Base-by-base conservation (phyloP, 164 flowering plant species). In the Aristolochia californica region DNA sequence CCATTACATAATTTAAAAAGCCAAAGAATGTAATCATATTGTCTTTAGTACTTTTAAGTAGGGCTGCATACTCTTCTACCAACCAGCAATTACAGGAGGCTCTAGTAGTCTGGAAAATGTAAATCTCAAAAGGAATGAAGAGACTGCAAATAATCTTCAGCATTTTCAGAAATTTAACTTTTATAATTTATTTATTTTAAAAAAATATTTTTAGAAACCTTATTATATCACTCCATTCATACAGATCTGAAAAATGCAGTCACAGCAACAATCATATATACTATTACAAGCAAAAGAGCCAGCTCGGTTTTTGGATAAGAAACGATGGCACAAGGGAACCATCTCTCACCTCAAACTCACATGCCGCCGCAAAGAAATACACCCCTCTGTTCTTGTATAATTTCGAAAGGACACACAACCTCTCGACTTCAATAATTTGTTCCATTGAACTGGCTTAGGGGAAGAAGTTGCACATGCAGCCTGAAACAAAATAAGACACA, bases 401-500 rank as follows among this genome's bases (percentile, higher is more conserved):
- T 63, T 9, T 3, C 54, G 70, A 66, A 63, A 52, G 16, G 70
- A 58, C 45, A 74, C 64, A 59, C 16, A 62, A 17, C 68, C 58
- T 66, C 65, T 78, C 52, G 64, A 47, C 22, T 60, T 71, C 62
- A 73, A 55, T 18, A 61, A 67, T 67, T 64, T 72, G 65, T 59
- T 66, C 74, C 75, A 58, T 51, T 70, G 64, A 28, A 55, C 44
- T 40, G 69, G 59, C 43, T 66, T 74, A 0, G 56, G 53, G 23
- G 76, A 63, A 56, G 71, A 64, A 23, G 70, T 51, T 24, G 56
- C 71, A 77, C 62, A 67, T 53, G 76, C 67, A 63, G 74, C 77
- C 79, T 77, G 70, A 60, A 71, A 47, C 50, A 5, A 7, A 47
- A 47, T 17, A 17, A 47, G 8, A 47, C 10, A 20, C 13, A 47